Conservation (phyloP, 371 early-diverging fungal species). For the Mortierella polycephala region DNA sequence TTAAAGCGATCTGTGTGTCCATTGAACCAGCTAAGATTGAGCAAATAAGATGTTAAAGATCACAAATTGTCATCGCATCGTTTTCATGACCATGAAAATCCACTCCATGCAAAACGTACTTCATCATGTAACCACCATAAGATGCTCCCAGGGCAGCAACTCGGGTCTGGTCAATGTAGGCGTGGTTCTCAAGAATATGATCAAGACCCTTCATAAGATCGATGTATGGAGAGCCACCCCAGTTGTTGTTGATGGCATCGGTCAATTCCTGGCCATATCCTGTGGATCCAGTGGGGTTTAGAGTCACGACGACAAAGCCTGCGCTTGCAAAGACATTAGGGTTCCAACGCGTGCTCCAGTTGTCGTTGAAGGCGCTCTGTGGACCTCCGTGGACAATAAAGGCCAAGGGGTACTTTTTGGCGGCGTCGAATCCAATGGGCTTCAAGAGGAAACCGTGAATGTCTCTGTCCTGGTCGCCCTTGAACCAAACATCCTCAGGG, state of each 20-base stretch:
- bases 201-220: constrained; percentile 82
- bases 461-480: constrained; percentile 68
- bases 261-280: constrained; percentile 85
- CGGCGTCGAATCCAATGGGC: constrained; percentile 69
- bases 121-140: constrained; percentile 90
- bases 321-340: constrained; percentile 80
- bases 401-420: constrained; percentile 79
- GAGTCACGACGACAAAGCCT: constrained; percentile 80
- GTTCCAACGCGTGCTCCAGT: constrained; percentile 77
- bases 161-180: constrained; percentile 70
- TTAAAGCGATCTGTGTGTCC: constrained; percentile 76
- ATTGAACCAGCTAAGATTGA: constrained; percentile 61
- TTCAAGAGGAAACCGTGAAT: constrained; percentile 82
- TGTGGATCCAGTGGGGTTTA: constrained; percentile 86
- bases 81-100: not conserved
- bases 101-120: constrained; percentile 39
- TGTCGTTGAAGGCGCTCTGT: constrained; percentile 77
- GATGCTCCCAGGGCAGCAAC: constrained; percentile 81
- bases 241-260: constrained; percentile 77
- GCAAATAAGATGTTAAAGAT: not conserved
- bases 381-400: constrained; percentile 91
- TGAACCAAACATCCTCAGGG: constrained; percentile 74
- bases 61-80: constrained; percentile 8
- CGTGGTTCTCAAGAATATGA: constrained; percentile 66
- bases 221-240: constrained; percentile 82